phyloP scores from a whole-genome alignment of 139 green algal genomes.

The Closterium sp. region DNA sequence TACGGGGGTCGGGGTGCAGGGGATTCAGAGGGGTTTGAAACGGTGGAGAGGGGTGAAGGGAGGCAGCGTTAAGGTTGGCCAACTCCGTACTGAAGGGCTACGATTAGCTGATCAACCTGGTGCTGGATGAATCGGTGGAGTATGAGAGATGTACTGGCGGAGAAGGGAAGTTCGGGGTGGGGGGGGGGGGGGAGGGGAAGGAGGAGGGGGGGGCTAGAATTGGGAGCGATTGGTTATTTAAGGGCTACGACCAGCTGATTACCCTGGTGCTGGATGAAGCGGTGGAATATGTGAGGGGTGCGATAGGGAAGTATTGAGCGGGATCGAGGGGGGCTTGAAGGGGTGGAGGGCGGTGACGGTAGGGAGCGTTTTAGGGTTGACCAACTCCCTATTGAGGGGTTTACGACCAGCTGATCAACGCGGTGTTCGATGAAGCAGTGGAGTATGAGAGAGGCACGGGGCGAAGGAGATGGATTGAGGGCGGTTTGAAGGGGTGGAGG shows the following conservation, averaged over 20 bases:
- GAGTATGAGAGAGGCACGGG: conserved; percentile 42
- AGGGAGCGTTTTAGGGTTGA: not conserved
- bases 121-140: conserved; percentile 59
- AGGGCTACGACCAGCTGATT: conserved; percentile 72
- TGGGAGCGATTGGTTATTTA: no score
- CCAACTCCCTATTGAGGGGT: no score
- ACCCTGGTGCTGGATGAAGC: conserved; percentile 96
- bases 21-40: not conserved
- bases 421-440: conserved; percentile 64
- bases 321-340: not conserved
- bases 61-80: no score
- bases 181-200: not conserved
- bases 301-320: no score
- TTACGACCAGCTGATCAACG: conserved; percentile 96
- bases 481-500: not conserved
- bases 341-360: no score
- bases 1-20: not conserved
- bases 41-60: not conserved
- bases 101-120: conserved; percentile 97
- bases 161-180: no score
- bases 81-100: conserved; percentile 98
- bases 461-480: not conserved
- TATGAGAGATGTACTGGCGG: not conserved
- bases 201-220: not conserved
- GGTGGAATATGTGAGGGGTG: conserved; percentile 81